These are phyloP conservation scores for Lasiosphaeria ovina DNA, from an alignment of 495 filamentous ascomycete species.

Conservation along the genomic window DNA sequence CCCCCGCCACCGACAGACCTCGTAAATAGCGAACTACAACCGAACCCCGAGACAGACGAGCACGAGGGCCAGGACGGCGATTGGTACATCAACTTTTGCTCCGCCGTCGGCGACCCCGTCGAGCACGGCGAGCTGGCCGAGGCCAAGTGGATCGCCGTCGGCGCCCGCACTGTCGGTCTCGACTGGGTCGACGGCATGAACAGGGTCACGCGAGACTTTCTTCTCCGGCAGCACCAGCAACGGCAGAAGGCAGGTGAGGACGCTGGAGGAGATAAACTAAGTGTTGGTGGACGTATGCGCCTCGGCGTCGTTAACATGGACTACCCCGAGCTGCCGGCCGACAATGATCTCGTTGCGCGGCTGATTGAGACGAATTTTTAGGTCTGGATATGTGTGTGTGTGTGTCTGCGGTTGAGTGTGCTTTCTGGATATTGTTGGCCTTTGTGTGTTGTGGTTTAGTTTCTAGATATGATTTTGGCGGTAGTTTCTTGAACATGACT, in stretches of 20 bases:
- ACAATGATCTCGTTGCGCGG: slow-evolving; percentile 28
- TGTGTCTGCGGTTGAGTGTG: too few species aligned
- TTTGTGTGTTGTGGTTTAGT: too few species aligned
- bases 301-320: slow-evolving; percentile 33
- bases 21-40: background rate
- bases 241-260: slow-evolving; percentile 8
- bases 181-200: slow-evolving; percentile 33
- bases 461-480: too few species aligned
- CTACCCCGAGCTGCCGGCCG: slow-evolving; percentile 31
- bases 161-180: slow-evolving; percentile 23
- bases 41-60: background rate
- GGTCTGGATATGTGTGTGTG: background rate
- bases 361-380: slow-evolving; percentile 32
- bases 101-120: slow-evolving; percentile 32
- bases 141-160: slow-evolving; percentile 33
- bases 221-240: slow-evolving; percentile 12
- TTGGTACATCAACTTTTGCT: slow-evolving; percentile 35
- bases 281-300: background rate
- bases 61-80: slow-evolving; percentile 8
- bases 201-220: slow-evolving; percentile 18
- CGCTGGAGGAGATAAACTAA: background rate
- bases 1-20: background rate
- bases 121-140: slow-evolving; percentile 33
- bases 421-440: too few species aligned
- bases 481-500: too few species aligned